Percentiles rank a stretch among this genome's conserved stretches.
Evolutionary conservation across 176 grass and related monocot species (phyloP).

Genomic region (Zizania latifolia): DNA sequence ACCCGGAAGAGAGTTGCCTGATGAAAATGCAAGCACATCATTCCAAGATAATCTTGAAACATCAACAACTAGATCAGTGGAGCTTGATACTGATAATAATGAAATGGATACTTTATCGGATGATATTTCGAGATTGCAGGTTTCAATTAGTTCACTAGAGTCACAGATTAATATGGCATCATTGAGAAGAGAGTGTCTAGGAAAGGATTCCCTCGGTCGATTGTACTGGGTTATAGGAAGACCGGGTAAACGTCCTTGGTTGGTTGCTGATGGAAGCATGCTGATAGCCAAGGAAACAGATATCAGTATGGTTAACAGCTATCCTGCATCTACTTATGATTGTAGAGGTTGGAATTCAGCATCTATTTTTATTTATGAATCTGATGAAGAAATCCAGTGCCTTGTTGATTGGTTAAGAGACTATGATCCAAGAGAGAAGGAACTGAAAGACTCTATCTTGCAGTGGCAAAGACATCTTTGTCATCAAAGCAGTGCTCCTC

Average conservation of each 20-base stretch:
- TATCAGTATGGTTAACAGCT: slow-evolving; percentile 50
- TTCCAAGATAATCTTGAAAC: slow-evolving; percentile 36
- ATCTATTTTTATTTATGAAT: slow-evolving; percentile 71
- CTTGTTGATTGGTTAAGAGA: slow-evolving; percentile 78
- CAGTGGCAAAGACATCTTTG: slow-evolving; percentile 65
- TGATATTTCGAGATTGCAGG: slow-evolving; percentile 68
- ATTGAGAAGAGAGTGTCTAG: slow-evolving; percentile 86
- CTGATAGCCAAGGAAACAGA: slow-evolving; percentile 43
- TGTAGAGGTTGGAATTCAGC: slow-evolving; percentile 45
- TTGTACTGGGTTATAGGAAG: slow-evolving; percentile 79
- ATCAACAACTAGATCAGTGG: slow-evolving; percentile 22
- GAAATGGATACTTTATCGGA: slow-evolving; percentile 63
- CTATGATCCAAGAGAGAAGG: slow-evolving; percentile 72
- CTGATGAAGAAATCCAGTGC: slow-evolving; percentile 64
- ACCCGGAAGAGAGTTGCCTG: slow-evolving; percentile 35
- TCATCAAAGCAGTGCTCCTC: slow-evolving; percentile 32
- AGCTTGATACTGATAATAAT: slow-evolving; percentile 34
- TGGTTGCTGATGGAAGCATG: slow-evolving; percentile 72
- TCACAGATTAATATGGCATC: slow-evolving; percentile 62
- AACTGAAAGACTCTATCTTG: slow-evolving; percentile 78
- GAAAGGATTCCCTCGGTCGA: slow-evolving; percentile 80
- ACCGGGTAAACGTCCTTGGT: slow-evolving; percentile 70
- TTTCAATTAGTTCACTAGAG: slow-evolving; percentile 64
- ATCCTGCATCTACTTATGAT: slow-evolving; percentile 48
- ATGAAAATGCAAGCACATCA: slow-evolving; percentile 38